Base-by-base conservation (phyloP, 73 alveolate genomes). In the Halteria grandinella region DNA sequence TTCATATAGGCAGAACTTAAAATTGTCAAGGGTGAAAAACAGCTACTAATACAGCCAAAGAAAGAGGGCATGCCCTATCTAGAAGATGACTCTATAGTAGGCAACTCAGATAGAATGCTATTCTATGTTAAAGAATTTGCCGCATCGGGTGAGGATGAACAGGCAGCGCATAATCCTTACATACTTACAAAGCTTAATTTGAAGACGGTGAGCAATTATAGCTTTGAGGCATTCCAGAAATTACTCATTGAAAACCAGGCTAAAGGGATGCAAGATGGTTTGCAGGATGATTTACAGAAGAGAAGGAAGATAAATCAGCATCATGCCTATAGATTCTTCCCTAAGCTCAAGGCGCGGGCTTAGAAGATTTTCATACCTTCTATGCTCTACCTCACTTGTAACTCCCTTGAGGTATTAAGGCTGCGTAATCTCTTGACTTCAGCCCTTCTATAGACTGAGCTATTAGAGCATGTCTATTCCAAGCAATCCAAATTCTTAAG, bases 311-410 rank as follows among this genome's bases (percentile, higher is more conserved):
- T 34, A 17, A 73, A 60, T 5, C 32, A 51, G 7, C 85, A 53
- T 31, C 75, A 73, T 73, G 43, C 75, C 45, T 63, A 41, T 51
- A 52, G 73, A 18, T 80, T 49, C 28, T 82, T 28, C 86, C 86
- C 78, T 27, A 53, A 63, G 57, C 73, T 50, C 29, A 52, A 48
- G 39, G 34, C 73, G 62, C 29, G 55, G 50, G 81, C 73, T 12
- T 37, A 71, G 58, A 73, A 54, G 44, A 55, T 72, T 24, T 37
- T 40, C 12, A n/a, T 69, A 1, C 91, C 91, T 7, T 20, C 87
- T 36, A 89, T 79, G 85, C 85, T 91, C 14, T 75, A 53, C 64
- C 69, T 91, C 28, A 88, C 88, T 84, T 91, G 98, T 49, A 91
- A 91, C 78, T 62, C 87, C 29, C 53, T 91, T 57, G 98, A 91